These are phyloP conservation scores for Blastocystis sp. DNA, from an alignment of 352 stramenopile genomes.

Conservation along the genomic window DNA sequence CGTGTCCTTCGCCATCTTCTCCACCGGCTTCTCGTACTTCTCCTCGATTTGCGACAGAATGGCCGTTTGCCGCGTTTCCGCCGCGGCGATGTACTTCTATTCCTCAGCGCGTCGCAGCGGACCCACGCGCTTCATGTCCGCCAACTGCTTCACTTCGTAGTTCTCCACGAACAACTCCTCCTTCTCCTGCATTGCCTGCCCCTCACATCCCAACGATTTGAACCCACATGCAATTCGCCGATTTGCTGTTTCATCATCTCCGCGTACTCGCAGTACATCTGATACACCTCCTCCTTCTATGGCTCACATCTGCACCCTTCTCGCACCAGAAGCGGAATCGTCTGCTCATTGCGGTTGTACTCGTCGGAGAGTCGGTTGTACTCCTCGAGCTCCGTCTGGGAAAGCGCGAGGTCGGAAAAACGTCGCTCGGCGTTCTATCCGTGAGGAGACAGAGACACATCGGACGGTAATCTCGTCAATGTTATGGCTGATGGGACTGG, in stretches of 20 bases:
- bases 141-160: not conserved
- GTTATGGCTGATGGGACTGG: not conserved
- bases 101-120: not conserved
- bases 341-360: conserved; percentile 7
- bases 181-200: not conserved
- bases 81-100: not conserved
- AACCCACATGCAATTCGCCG: not conserved
- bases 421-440: not conserved
- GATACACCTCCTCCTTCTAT: not conserved
- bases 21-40: conserved; percentile 29
- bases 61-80: not conserved
- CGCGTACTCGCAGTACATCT: conserved; percentile 16
- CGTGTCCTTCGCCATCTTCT: conserved; percentile 8
- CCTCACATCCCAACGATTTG: not conserved
- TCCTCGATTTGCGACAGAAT: conserved; percentile 42
- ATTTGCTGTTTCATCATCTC: conserved; percentile 19
- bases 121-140: not conserved
- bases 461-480: conserved; percentile 26
- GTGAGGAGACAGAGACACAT: not conserved
- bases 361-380: conserved; percentile 8
- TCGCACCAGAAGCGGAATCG: not conserved
- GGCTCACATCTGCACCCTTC: not conserved
- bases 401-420: not conserved
- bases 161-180: conserved; percentile 4
- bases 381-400: conserved; percentile 1